Evolutionary conservation across 2,329 filamentous ascomycete genomes (phyloP), one percentile per base, ranked within the genome.

Genomic region (Monosporascus sp.): DNA sequence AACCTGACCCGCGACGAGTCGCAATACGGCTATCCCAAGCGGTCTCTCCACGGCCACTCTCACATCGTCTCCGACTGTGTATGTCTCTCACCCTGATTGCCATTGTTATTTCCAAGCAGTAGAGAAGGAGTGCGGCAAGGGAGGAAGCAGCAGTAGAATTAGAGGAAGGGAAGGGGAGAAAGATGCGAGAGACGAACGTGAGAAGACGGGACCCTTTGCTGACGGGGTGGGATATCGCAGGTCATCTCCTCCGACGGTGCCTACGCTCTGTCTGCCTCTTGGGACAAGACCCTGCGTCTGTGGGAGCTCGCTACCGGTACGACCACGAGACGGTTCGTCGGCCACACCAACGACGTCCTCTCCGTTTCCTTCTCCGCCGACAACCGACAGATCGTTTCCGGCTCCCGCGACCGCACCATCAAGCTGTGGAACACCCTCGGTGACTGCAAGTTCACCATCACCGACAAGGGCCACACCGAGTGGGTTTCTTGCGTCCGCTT

Each of bases 371-470:
- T 99, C 89, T 97, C 94, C 70, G 94, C 94, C 86, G 94, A 99
- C 85, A 97, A 97, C 89, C 89, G 94, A 75, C 94, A 97, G 85
- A 97, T 99, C 78, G 94, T 97, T 71, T 97, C 94, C 65, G 94
- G 92, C 66, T 97, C 94, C 63, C 92, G 94, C 77, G 94, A 99
- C 84, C 88, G 91, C 76, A 91, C 89, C 73, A 97, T 99, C 86
- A 99, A 97, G 90, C 88, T 99, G 71, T 99, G 94, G 94, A 99
- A 99, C 86, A 99, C 94, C 70, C 91, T 99, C 65, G 94, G 94
- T 80, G 94, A 99, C 87, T 99, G 94, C 92, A 99, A 99, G 86
- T 99, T 87, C 88, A 99, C 93, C 82, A 97, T 99, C 84, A 96
- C 91, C 79, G 94, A 99, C 76, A 99, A 99, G 89, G 94, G 94